Conservation (phyloP, 1,139 yeast genomes). For the Hansenula anomala region DNA sequence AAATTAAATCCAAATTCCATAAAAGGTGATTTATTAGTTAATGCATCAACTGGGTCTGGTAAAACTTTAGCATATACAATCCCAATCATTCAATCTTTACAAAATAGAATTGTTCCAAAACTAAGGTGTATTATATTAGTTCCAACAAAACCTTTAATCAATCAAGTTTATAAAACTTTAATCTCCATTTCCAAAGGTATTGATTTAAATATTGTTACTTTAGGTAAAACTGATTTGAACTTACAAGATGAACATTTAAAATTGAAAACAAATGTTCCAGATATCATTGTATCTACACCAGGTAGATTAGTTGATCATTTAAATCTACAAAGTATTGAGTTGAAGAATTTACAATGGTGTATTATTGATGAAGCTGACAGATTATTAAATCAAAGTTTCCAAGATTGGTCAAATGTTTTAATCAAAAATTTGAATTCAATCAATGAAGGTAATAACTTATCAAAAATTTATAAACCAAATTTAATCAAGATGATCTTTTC, state of each 20-base stretch:
- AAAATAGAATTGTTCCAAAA: conserved; percentile 62
- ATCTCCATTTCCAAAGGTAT: conserved; percentile 62
- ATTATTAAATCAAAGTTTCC: conserved; percentile 83
- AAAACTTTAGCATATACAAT: conserved; percentile 87
- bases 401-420: conserved; percentile 84
- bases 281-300: conserved; percentile 80
- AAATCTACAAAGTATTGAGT: conserved; percentile 28
- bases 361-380: conserved; percentile 96
- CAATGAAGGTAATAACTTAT: conserved; percentile 21
- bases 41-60: conserved; percentile 96
- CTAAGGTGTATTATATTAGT: conserved; percentile 75
- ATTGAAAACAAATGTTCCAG: conserved; percentile 53
- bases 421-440: conserved; percentile 41
- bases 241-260: conserved; percentile 60
- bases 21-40: conserved; percentile 74
- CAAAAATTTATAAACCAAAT: conserved; percentile 30
- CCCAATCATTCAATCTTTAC: conserved; percentile 72
- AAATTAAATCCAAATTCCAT: conserved; percentile 46
- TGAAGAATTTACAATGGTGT: conserved; percentile 56
- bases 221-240: conserved; percentile 55
- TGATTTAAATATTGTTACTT: conserved; percentile 50
- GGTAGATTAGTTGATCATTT: conserved; percentile 94
- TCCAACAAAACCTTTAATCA: conserved; percentile 86
- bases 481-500: conserved; percentile 71
- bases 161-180: conserved; percentile 72